phyloP scores from a whole-genome alignment of 257 asterid genomes.

The Petunia axillaris region DNA sequence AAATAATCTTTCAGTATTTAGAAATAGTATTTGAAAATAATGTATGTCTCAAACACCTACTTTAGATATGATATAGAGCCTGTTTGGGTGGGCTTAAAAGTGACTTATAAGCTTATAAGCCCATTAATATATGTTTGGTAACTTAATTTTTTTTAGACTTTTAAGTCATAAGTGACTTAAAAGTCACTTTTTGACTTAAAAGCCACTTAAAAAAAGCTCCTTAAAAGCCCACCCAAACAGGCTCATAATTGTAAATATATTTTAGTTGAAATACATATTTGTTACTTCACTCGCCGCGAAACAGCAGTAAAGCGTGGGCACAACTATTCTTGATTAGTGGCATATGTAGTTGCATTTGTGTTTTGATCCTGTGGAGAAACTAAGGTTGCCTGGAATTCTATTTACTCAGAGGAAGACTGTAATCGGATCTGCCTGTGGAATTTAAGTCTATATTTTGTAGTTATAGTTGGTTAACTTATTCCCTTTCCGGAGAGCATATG shows the following conservation, averaged over 20 bases:
- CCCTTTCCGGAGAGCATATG: not conserved
- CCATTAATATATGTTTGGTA: too few species aligned
- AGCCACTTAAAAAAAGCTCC: too few species aligned
- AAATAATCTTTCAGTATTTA: too few species aligned
- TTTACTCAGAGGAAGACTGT: not conserved
- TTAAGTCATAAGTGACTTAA: too few species aligned
- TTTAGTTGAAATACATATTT: not conserved
- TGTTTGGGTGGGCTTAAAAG: too few species aligned
- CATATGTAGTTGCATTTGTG: constrained; percentile 10
- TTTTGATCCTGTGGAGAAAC: constrained; percentile 7
- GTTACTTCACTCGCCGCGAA: not conserved
- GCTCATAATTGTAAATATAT: not conserved
- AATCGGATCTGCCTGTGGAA: not conserved
- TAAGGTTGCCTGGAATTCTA: not conserved
- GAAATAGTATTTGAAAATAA: too few species aligned
- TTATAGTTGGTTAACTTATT: not conserved
- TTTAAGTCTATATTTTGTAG: not conserved
- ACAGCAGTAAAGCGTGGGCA: not conserved
- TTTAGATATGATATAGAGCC: too few species aligned
- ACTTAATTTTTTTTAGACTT: too few species aligned
- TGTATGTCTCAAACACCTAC: too few species aligned
- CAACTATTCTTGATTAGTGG: not conserved
- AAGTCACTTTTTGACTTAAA: too few species aligned
- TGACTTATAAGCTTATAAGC: too few species aligned
- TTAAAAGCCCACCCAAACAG: too few species aligned